Base-by-base conservation (phyloP, 208 protist species). In the Trypanosoma grayi region DNA sequence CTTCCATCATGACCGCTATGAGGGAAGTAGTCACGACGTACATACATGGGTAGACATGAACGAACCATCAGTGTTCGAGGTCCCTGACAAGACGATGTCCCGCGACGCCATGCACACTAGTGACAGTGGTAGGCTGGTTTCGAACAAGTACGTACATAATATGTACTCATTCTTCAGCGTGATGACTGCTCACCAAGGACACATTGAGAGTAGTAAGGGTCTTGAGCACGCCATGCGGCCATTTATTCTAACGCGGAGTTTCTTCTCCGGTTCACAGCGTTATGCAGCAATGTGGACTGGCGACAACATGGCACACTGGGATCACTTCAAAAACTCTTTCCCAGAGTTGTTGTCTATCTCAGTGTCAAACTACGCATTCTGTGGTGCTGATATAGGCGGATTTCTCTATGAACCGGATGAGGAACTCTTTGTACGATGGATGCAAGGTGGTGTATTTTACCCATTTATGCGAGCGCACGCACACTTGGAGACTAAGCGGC, bases 21-120 rank as follows among this genome's bases (percentile, higher is more conserved):
- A 79, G 9, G 95, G 84, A 11, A 92, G 89, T 6, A 96, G 92
- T 1, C 63, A 66, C 39, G 82, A 80, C 66, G 75, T 99, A 22
- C 96, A 98, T 81, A 97, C 92, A 13, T 99, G 98, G 98, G 99
- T 99, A 44, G 98, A 99, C 85, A 99, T 99, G 98, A 99, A 99
- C 70, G 90, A 98, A 79, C 98, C 98, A 4, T 98, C 95, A 0
- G 97, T 99, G 6, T 99, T 99, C 75, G 88, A 95, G 56, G 94
- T 87, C 2, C 87, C 86, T 24, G 94, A 98, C 45, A 83, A 94
- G 34, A 97, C 97, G 2, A 99, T 99, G 93, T 59, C 77, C 40
- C 95, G 97, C 66, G 85, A 98, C 43, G 85, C 79, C 4, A 62
- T 97, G 18, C 97, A 98, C 71, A 57, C 62, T 3, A 71, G 75